Conservation (phyloP, 805 yeast genomes). For the Cyberlindnera xylosilytica region DNA sequence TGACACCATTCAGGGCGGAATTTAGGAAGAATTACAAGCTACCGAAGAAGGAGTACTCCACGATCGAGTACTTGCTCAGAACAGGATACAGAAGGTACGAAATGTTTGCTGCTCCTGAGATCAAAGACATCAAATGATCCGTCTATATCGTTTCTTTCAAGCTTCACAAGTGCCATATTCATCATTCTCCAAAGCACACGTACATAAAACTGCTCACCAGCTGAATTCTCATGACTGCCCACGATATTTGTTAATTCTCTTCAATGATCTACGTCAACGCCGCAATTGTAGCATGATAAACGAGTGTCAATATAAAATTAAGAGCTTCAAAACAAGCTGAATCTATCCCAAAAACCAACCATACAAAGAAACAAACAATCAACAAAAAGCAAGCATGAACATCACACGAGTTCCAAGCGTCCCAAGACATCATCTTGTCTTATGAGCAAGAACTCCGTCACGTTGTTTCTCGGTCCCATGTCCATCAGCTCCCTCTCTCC, state of each 20-base stretch:
- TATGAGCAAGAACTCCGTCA: conserved; percentile 67
- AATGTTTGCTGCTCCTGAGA: conserved; percentile 65
- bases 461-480: conserved; percentile 75
- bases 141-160: neutral
- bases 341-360: no score
- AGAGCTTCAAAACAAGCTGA: no score
- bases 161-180: neutral
- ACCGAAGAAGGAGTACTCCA: conserved; percentile 75
- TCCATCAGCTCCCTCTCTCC: conserved; percentile 84
- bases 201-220: no score
- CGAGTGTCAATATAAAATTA: no score
- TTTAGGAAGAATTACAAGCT: conserved; percentile 56
- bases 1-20: conserved; percentile 34
- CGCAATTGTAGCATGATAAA: no score
- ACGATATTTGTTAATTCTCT: no score
- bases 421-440: conserved; percentile 41
- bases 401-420: conserved; percentile 1
- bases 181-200: no score
- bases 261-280: no score
- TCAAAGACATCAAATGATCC: conserved; percentile 55
- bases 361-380: no score
- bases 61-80: conserved; percentile 81
- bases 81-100: conserved; percentile 71
- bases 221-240: no score
- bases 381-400: neutral